These are phyloP conservation scores for Canariomyces notabilis DNA, from an alignment of 2,329 filamentous ascomycete genomes.

Conservation along the genomic window DNA sequence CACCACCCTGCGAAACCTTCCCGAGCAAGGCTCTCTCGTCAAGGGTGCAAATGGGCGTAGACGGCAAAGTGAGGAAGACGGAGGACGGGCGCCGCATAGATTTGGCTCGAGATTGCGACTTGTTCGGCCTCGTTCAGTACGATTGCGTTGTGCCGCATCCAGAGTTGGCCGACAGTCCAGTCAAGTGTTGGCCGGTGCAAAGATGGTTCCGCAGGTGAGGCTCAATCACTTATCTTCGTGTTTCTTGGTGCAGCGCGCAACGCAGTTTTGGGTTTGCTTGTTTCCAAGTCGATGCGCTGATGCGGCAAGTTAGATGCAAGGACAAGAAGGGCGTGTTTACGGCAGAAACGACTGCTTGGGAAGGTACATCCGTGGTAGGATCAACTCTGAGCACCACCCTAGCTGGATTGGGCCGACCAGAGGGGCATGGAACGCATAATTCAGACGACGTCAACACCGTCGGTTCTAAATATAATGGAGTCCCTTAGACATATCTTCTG, in stretches of 20 bases:
- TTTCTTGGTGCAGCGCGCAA: too few species aligned
- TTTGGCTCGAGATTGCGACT: constrained; percentile 47
- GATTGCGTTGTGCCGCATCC: constrained; percentile 51
- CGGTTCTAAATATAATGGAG: constrained; percentile 1
- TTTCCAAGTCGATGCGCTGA: constrained; percentile 8
- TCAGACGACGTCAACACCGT: constrained; percentile 26
- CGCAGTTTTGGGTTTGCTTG: neutral
- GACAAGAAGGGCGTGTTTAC: constrained; percentile 54
- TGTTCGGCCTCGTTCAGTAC: constrained; percentile 57
- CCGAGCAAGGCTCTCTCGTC: constrained; percentile 46
- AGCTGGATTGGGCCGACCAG: constrained; percentile 8
- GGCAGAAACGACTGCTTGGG: constrained; percentile 62
- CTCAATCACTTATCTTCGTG: too few species aligned
- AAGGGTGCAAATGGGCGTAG: constrained; percentile 43
- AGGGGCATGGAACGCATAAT: constrained; percentile 29
- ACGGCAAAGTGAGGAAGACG: constrained; percentile 50
- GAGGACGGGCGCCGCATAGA: constrained; percentile 39
- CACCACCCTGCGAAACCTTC: constrained; percentile 54
- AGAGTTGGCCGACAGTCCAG: constrained; percentile 39
- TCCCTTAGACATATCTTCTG: neutral
- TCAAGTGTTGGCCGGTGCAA: constrained; percentile 53
- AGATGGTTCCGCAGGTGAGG: constrained; percentile 57
- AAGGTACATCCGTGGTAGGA: constrained; percentile 33
- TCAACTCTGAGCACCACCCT: constrained; percentile 13
- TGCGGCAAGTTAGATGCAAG: constrained; percentile 43